phyloP scores from a whole-genome alignment of 306 rosid genomes.

The Corylus heterophylla region DNA sequence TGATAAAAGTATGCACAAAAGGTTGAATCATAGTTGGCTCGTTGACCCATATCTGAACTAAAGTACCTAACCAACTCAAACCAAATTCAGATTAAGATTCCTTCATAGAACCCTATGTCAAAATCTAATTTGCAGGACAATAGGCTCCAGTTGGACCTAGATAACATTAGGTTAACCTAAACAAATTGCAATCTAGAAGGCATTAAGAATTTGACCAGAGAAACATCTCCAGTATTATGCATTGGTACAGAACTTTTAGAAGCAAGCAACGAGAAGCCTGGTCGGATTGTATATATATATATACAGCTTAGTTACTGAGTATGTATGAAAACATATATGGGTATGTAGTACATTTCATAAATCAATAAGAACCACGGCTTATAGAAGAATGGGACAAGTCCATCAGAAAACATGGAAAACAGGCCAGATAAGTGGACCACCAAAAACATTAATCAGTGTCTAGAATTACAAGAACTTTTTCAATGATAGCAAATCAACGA shows the following conservation, averaged over 20 bases:
- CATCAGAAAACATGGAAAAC: neutral
- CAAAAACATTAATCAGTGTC: neutral
- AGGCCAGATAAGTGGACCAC: neutral
- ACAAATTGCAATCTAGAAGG: neutral
- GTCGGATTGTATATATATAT: neutral
- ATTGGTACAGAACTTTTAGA: neutral
- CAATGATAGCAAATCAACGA: neutral
- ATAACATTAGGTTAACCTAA: neutral
- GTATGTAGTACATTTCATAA: neutral
- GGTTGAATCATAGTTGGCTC: neutral
- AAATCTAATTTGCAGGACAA: neutral
- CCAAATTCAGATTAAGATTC: neutral
- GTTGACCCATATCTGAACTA: neutral
- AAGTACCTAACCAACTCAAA: neutral
- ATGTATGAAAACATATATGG: neutral
- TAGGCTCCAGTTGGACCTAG: neutral
- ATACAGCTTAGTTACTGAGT: neutral
- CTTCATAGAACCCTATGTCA: neutral
- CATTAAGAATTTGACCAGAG: neutral
- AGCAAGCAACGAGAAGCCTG: neutral
- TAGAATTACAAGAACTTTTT: constrained; percentile 1
- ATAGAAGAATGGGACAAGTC: neutral
- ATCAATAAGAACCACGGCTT: neutral
- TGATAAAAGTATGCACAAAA: neutral
- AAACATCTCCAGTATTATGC: neutral